Evolutionary conservation across 805 yeast species (phyloP).

Genomic region (Monosporozyma yasuniensis): DNA sequence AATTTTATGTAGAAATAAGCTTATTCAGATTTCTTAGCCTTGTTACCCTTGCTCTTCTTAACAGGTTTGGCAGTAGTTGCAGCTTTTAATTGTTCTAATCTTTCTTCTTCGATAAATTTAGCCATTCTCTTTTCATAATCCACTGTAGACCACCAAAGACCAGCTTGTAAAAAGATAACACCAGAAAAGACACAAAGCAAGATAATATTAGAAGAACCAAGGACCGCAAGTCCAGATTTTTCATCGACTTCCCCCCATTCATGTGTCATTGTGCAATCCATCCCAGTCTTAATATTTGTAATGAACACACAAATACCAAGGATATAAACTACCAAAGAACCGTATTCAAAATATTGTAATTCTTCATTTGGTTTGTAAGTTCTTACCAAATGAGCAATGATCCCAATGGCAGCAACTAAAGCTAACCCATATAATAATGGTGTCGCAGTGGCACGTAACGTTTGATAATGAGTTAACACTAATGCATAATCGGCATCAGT

Average conservation of each 20-base stretch:
- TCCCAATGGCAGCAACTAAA: conserved; percentile 59
- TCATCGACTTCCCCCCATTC: conserved; percentile 92
- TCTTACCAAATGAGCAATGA: conserved; percentile 65
- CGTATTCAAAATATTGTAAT: conserved; percentile 82
- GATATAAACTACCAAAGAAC: conserved; percentile 65
- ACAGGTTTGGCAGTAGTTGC: conserved; percentile 1
- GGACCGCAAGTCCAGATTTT: conserved; percentile 77
- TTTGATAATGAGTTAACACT: conserved; percentile 65
- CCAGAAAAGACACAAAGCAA: conserved; percentile 64
- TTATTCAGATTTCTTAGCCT: neutral
- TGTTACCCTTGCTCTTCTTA: conserved; percentile 8
- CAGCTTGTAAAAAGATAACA: conserved; percentile 76
- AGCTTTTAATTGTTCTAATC: conserved; percentile 9
- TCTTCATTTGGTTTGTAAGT: conserved; percentile 83
- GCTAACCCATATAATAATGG: conserved; percentile 37
- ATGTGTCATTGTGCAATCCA: conserved; percentile 56
- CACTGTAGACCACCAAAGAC: conserved; percentile 78
- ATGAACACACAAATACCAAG: conserved; percentile 69
- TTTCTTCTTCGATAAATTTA: conserved; percentile 28
- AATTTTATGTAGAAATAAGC: neutral
- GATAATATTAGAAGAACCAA: conserved; percentile 83
- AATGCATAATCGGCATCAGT: conserved; percentile 45
- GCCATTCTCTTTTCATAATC: conserved; percentile 37
- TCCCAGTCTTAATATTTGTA: conserved; percentile 78
- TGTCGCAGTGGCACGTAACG: conserved; percentile 59